Conservation (phyloP, 2,329 filamentous ascomycete species). For the Pseudovirgaria hyperparasitica region DNA sequence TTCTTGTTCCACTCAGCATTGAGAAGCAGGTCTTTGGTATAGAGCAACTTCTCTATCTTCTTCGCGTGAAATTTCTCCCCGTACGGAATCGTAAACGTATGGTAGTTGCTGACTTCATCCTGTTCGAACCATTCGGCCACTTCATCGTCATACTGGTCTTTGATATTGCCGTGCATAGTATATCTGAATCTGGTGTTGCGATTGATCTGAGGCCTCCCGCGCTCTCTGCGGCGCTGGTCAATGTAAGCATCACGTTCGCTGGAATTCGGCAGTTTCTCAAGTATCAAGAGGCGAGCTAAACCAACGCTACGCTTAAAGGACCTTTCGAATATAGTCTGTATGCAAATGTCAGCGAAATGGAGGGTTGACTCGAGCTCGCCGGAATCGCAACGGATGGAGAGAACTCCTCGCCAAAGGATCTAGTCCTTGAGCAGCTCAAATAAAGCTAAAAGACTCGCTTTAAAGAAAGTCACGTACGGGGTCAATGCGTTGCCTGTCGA, state of each 20-base stretch:
- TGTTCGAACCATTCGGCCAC: constrained; percentile 71
- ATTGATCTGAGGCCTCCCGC: constrained; percentile 50
- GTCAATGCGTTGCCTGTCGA: constrained; percentile 65
- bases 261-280: constrained; percentile 63
- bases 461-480: no score
- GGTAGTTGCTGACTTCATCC: constrained; percentile 66
- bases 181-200: constrained; percentile 28
- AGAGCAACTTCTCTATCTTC: constrained; percentile 70
- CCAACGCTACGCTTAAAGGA: constrained; percentile 65
- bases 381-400: no score
- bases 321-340: constrained; percentile 74
- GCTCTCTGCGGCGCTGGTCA: constrained; percentile 55
- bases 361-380: no score
- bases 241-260: constrained; percentile 58
- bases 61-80: constrained; percentile 43
- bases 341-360: no score
- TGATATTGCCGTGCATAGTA: constrained; percentile 56
- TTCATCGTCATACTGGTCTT: constrained; percentile 65
- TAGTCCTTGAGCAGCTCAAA: no score
- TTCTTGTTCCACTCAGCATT: constrained; percentile 80
- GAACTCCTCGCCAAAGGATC: no score
- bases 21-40: constrained; percentile 66
- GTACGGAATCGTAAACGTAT: constrained; percentile 54
- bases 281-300: constrained; percentile 63
- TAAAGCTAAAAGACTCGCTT: no score